Base-by-base conservation (phyloP, 495 filamentous ascomycete genomes). In the Aspergillus conjunctus region DNA sequence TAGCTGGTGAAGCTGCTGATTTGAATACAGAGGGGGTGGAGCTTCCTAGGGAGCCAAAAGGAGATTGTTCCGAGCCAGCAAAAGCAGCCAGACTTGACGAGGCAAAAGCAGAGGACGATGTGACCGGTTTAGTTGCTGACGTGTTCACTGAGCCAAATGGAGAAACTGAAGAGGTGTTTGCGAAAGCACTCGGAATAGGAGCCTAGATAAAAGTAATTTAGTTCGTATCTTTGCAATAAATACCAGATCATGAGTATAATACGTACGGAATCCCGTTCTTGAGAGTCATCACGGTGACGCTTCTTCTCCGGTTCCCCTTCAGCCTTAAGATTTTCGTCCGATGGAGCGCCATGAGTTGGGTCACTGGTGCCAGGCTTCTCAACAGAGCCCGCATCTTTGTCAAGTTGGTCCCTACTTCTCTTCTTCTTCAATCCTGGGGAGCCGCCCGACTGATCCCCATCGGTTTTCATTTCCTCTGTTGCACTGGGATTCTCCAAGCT, bases 101-200 rank as follows among this genome's bases (percentile, higher is more conserved):
- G 49, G 79, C 81, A 62, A 88, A 88, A 21, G 75, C 76, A 62
- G 82, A 82, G 48, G 75, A 48, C 15, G 83, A 81, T 57, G 73
- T 76, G 10, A 72, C 66, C 31, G 67, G 62, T 18, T 67, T 52
- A 0, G 67, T 18, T 51, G 68, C 68, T 43, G 70, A 59, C 54
- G 69, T 51, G 41, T 69, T 70, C n/a, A 83, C 54, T 31, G 76
- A 65, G 15, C 73, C 78, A 60, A 84, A 83, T 14, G 83, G 79
- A 10, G 83, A 83, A 20, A 76, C 67, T 3, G 77, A 59, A n/a
- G 81, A 81, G 14, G 76, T 73, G 58, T 82, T 84, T 31, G 77
- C 73, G 66, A 86, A 87, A 15, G 77, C 79, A 63, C 76, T 82
- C n/a, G 68, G 61, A 26, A 77, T 62, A 31, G 77, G 73, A 51